Conservation (phyloP, 345 rosid genomes). For the Triadica sebifera region DNA sequence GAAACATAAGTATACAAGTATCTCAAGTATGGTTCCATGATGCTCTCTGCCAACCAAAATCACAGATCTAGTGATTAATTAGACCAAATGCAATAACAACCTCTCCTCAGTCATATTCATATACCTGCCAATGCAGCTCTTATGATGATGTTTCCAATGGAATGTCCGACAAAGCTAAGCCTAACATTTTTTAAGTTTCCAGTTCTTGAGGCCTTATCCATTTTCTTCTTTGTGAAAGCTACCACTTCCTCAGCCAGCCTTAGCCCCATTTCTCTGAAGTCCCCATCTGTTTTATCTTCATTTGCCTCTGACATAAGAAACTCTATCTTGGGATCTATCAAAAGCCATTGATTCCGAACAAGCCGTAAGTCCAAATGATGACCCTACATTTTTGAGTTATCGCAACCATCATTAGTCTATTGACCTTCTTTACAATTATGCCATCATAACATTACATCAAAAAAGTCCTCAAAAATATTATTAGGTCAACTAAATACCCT, state of each 20-base stretch:
- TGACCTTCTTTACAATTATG: not conserved
- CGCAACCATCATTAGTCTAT: not conserved
- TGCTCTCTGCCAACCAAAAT: slow-evolving; percentile 53
- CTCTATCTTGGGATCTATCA: slow-evolving; percentile 81
- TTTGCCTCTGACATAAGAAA: slow-evolving; percentile 93
- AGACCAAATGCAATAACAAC: not conserved
- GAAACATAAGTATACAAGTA: slow-evolving; percentile 68
- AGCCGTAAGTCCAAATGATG: slow-evolving; percentile 94
- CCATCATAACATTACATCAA: not conserved
- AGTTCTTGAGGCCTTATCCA: slow-evolving; percentile 60
- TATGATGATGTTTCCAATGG: slow-evolving; percentile 83
- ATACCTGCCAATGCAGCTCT: slow-evolving; percentile 84
- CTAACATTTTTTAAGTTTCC: slow-evolving; percentile 58
- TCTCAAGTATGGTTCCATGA: slow-evolving; percentile 77
- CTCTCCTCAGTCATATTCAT: slow-evolving; percentile 13
- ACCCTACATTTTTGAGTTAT: slow-evolving; percentile 43
- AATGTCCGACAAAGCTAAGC: slow-evolving; percentile 93
- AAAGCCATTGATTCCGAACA: slow-evolving; percentile 88
- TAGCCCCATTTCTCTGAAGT: slow-evolving; percentile 87
- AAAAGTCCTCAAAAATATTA: not conserved
- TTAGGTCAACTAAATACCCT: not conserved
- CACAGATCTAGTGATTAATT: slow-evolving; percentile 12
- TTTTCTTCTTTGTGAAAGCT: slow-evolving; percentile 68
- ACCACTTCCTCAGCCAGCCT: slow-evolving; percentile 83
- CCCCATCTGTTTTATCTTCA: slow-evolving; percentile 81